phyloP scores from a whole-genome alignment of 371 early-diverging fungal genomes.

The Saksenaea oblongispora region DNA sequence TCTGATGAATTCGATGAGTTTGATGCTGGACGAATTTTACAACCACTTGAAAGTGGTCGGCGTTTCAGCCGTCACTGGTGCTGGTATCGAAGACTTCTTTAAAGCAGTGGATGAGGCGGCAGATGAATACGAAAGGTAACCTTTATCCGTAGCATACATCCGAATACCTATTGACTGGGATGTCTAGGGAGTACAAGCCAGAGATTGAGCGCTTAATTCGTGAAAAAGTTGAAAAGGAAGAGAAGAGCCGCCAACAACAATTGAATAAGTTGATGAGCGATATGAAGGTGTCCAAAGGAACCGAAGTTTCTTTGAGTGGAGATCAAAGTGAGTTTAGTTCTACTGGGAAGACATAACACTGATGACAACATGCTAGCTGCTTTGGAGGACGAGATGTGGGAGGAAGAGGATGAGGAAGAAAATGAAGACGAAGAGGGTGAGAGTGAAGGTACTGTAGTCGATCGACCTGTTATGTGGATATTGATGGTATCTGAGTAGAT shows the following conservation, averaged over 20 bases:
- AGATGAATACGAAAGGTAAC: conserved; percentile 74
- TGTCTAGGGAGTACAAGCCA: conserved; percentile 73
- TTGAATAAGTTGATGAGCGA: conserved; percentile 65
- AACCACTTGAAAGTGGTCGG: conserved; percentile 83
- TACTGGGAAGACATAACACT: not conserved
- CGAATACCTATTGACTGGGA: not conserved
- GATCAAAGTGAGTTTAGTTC: conserved; percentile 12
- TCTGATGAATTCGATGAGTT: conserved; percentile 92
- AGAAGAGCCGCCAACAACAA: conserved; percentile 51
- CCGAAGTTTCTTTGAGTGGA: conserved; percentile 40
- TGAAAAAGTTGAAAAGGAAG: conserved; percentile 58
- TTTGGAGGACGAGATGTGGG: conserved; percentile 31
- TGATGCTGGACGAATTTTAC: conserved; percentile 99
- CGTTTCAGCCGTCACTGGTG: conserved; percentile 94
- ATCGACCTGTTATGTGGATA: not conserved
- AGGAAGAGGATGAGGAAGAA: conserved; percentile 34
- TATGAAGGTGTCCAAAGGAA: conserved; percentile 50
- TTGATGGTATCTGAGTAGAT: conserved; percentile 3
- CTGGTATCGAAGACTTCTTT: conserved; percentile 94
- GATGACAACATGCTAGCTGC: not conserved
- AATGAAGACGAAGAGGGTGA: conserved; percentile 41
- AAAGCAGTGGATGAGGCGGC: conserved; percentile 82
- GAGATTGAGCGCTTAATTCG: conserved; percentile 71
- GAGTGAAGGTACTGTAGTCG: conserved; percentile 17
- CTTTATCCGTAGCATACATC: not conserved